Base-by-base conservation (phyloP, 345 rosid species). In the Crucihimalaya himalaica region DNA sequence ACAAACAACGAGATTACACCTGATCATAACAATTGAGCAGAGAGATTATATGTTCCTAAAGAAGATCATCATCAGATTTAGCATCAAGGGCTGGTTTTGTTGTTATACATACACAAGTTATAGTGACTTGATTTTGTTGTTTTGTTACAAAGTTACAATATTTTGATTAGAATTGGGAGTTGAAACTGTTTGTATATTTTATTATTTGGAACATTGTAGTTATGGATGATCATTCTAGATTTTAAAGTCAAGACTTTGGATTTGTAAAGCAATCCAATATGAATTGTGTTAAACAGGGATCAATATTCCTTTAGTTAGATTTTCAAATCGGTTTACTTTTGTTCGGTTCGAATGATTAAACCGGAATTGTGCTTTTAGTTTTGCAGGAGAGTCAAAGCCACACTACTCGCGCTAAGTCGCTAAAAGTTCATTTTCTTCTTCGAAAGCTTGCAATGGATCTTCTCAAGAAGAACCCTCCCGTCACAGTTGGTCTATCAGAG, bases 391-490 rank as follows among this genome's bases (percentile, higher is more conserved):
- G 66, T 61, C 34, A 58, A 74, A 68, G 39, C 45, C 43, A 69
- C 65, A 25, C 25, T 8, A 29, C 40, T 75, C 53, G 46, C 68
- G 57, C 58, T 43, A n/a, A 67, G 16, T 67, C 78, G 12, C 63
- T 58, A 39, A n/a, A n/a, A n/a, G n/a, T n/a, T n/a, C 23, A 21
- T 23, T 23, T 23, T 32, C 68, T 64, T 82, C 75, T 76, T 60
- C 51, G 72, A 80, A 80, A 69, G 79, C 70, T 72, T 68, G 45
- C 79, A 81, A 86, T 88, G 94, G 93, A 89, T 52, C 15, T 80
- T 70, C 69, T 83, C 78, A 64, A 65, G 72, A 64, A 65, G 72
- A 42, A 59, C 20, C n/a, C 81, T 14, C 60, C 77, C 18, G 75
- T 82, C 10, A 74, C 79, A 2, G 71, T 85, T 43, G 80, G 97